Evolutionary conservation across 2,329 filamentous ascomycete species (phyloP), one percentile per base, ranked within the genome.

Genomic region (Blumeria graminis): DNA sequence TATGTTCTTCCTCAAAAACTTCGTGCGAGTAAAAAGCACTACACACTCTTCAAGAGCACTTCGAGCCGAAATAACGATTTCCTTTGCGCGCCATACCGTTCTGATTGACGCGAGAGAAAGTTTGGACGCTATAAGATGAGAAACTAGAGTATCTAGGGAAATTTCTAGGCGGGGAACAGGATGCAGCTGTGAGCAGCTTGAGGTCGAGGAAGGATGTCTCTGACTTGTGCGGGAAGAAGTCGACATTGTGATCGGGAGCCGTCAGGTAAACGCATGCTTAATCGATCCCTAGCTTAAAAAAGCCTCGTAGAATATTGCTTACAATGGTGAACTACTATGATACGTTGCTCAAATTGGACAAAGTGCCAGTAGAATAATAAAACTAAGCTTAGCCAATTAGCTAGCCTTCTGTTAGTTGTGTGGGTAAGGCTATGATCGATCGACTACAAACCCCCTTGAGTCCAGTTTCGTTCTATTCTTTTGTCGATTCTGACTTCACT

Each of bases 71-170:
- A 79, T 86, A 48, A 92, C 84, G 57, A 95, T 81, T 64, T 93
- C 84, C 65, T 92, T 89, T 61, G 88, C 89, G 58, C 86, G 84
- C 66, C 86, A 82, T 55, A 95, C 86, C 58, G 85, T 81, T 45
- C 75, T 79, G 67, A 93, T 88, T 10, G 87, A 87, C 14, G 84
- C 85, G 4, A 96, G 76, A 0, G 89, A 89, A 48, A 86, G 80
- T 67, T 95, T 95, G 8, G 90, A 85, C 34, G 84, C 82, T 43
- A 95, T 79, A 38, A 95, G 82, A 69, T 94, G 81, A 56, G 80
- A 77, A 57, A 95, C 85, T 46, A 96, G 79, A 28, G 79, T 80
- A 63, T 94, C 86, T 64, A 94, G 77, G 28, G 76, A 68, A 9
- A 64, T 60, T 41, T 66, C 63, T 39, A 57, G 59, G 22, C 60